A percentile compares a stretch with the other conserved stretches of the same genome.
Conservation (phyloP, 2,329 filamentous ascomycete genomes). For the Dryadomyces sulphureus region DNA sequence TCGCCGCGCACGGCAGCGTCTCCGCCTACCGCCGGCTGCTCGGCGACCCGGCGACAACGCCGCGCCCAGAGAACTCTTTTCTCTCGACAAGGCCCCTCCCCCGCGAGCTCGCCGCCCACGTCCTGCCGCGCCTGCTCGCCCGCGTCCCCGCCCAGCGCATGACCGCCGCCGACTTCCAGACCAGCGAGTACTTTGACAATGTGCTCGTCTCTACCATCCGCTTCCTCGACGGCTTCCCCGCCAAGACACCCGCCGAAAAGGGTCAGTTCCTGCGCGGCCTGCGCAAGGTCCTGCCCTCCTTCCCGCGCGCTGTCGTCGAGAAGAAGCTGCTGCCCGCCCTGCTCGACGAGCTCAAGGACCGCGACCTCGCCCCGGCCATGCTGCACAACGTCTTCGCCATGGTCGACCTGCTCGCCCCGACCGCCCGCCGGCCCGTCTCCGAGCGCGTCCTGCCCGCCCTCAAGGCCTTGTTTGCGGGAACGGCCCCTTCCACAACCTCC, state of each 20-base stretch:
- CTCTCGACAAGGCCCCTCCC: constrained; percentile 68
- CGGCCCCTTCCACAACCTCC: background rate
- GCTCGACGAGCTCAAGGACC: constrained; percentile 87
- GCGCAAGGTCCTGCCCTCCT: constrained; percentile 74
- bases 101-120: constrained; percentile 56
- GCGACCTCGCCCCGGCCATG: constrained; percentile 69
- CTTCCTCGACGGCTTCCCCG: constrained; percentile 80
- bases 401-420: constrained; percentile 54
- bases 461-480: constrained; percentile 58
- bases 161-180: constrained; percentile 80
- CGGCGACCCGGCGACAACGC: constrained; percentile 61
- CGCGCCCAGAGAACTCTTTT: constrained; percentile 61
- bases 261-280: constrained; percentile 81
- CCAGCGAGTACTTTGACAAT: constrained; percentile 94
- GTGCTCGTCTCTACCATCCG: constrained; percentile 91
- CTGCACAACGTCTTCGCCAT: constrained; percentile 90
- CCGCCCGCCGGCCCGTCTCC: constrained; percentile 62
- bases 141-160: constrained; percentile 75
- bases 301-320: constrained; percentile 84
- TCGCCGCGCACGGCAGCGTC: constrained; percentile 67
- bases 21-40: constrained; percentile 79
- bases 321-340: constrained; percentile 85
- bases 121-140: constrained; percentile 76
- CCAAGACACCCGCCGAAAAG: constrained; percentile 86
- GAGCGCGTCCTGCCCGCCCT: constrained; percentile 77